Percentiles rank a stretch among this genome's conserved stretches.
These are phyloP conservation scores for Babesia ovata DNA, from an alignment of 169 alveolate genomes.

Conservation along the genomic window DNA sequence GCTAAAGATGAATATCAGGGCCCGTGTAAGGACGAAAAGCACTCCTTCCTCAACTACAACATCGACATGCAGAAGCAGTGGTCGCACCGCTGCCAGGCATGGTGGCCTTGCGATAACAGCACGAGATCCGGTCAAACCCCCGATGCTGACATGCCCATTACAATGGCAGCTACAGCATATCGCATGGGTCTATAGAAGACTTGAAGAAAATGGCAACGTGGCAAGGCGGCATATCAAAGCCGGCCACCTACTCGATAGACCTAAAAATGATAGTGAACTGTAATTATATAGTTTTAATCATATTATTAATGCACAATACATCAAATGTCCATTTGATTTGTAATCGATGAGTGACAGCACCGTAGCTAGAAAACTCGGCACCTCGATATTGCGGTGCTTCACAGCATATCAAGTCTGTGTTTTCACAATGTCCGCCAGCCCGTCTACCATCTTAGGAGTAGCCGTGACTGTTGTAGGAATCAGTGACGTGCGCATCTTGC, in stretches of 20 bases:
- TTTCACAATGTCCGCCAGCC: conserved; percentile 51
- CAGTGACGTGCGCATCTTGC: conserved; percentile 40
- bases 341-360: too few relatives aligned
- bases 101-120: conserved; percentile 63
- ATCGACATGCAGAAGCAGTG: conserved; percentile 69
- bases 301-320: too few relatives aligned
- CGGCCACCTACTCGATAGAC: too few relatives aligned
- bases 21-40: conserved; percentile 48
- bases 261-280: too few relatives aligned
- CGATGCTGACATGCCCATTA: conserved; percentile 34
- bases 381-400: not conserved
- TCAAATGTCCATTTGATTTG: too few relatives aligned
- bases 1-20: conserved; percentile 41
- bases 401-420: conserved; percentile 10
- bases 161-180: conserved; percentile 27
- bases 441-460: conserved; percentile 61
- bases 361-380: too few relatives aligned
- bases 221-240: too few relatives aligned
- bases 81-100: conserved; percentile 60
- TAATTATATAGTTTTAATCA: too few relatives aligned
- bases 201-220: too few relatives aligned
- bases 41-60: conserved; percentile 49
- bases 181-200: conserved; percentile 11
- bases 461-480: conserved; percentile 45
- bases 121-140: not conserved